Conservation (phyloP, 2,329 filamentous ascomycete species). For the Exutisphaerella laricina region DNA sequence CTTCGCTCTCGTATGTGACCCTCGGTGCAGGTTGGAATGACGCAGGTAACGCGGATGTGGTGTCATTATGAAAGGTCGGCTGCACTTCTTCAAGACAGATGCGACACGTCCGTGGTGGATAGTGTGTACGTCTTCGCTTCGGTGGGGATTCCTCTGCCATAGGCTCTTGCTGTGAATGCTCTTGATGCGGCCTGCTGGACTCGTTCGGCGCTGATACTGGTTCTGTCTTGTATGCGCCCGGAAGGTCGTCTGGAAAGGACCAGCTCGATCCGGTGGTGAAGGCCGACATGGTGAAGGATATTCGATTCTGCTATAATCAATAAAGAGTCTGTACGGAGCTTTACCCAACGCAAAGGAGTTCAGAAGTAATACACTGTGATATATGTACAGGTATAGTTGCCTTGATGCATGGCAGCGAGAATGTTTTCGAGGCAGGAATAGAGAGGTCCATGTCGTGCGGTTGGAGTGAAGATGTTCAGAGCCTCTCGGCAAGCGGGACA, state of each 20-base stretch:
- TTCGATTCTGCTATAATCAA: slow-evolving; percentile 5
- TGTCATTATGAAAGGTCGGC: slow-evolving; percentile 49
- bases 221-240: slow-evolving; percentile 27
- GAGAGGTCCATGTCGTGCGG: no score
- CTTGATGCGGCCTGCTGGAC: neutral
- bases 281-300: slow-evolving; percentile 37
- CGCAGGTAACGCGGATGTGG: slow-evolving; percentile 46
- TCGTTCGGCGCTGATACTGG: neutral
- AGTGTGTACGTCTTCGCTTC: slow-evolving; percentile 44
- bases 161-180: slow-evolving; percentile 11
- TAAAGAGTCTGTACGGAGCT: no score
- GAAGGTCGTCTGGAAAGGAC: slow-evolving; percentile 44
- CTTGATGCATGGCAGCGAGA: neutral
- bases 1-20: slow-evolving; percentile 65
- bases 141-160: slow-evolving; percentile 12
- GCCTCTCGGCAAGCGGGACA: no score
- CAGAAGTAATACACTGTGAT: no score
- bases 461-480: no score
- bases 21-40: slow-evolving; percentile 53
- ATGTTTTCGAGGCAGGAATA: no score
- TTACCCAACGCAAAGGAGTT: no score
- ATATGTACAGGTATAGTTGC: neutral
- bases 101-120: slow-evolving; percentile 71
- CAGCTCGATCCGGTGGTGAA: slow-evolving; percentile 38
- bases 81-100: slow-evolving; percentile 76